Conservation (phyloP, 192 early-diverging fungal genomes). For the Coemansia sp. region DNA sequence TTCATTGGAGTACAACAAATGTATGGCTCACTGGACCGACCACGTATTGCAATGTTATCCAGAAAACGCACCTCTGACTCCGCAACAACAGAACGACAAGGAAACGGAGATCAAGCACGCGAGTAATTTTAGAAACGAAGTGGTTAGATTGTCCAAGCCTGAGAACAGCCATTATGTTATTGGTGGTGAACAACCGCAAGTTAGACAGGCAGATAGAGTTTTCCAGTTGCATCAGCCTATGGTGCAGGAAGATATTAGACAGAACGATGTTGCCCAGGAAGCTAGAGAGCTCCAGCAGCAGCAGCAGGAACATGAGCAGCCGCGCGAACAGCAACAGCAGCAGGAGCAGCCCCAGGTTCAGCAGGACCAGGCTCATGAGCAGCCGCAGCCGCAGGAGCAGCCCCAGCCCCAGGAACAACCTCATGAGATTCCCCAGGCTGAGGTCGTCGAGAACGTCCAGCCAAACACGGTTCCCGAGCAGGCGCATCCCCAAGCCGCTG, state of each 20-base stretch:
- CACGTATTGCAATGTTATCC: constrained; percentile 43
- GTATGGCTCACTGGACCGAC: constrained; percentile 55
- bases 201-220: constrained; percentile 4
- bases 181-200: constrained; percentile 15
- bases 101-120: constrained; percentile 20
- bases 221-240: constrained; percentile 22
- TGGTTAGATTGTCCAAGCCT: constrained; percentile 27
- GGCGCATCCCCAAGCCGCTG: background rate
- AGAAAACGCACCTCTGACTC: constrained; percentile 24
- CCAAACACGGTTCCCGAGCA: constrained; percentile 7
- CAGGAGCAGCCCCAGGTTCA: constrained; percentile 7
- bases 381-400: constrained; percentile 1
- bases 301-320: constrained; percentile 11
- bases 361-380: background rate
- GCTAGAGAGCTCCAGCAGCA: constrained; percentile 3
- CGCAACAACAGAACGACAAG: constrained; percentile 32
- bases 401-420: background rate
- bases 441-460: constrained; percentile 1
- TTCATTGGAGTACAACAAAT: constrained; percentile 52
- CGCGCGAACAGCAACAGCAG: constrained; percentile 13
- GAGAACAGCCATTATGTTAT: constrained; percentile 27
- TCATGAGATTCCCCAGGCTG: background rate
- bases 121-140: constrained; percentile 27
- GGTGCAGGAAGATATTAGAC: constrained; percentile 1
- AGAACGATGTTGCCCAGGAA: constrained; percentile 2